Evolutionary conservation across 2,329 filamentous ascomycete genomes (phyloP), one percentile per base, ranked within the genome.

Genomic region (Alternaria alternata): DNA sequence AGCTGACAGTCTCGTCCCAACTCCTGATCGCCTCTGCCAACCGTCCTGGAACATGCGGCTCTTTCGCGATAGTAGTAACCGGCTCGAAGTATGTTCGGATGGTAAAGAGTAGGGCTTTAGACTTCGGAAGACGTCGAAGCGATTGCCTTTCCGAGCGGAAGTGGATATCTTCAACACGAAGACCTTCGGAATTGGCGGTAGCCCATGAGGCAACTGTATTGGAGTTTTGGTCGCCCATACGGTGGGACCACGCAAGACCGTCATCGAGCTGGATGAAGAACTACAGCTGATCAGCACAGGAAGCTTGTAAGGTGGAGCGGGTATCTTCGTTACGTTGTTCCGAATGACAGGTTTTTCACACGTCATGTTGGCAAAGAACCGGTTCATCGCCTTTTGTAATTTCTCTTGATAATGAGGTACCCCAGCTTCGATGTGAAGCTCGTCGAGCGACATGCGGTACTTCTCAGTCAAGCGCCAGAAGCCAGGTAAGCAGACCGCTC

Each of bases 251-350:
- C 4, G 51, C 51, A 9, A 54, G 41, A 24, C 41, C 51, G n/a
- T 54, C 51, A 30, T 54, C 51, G 2, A 54, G 4, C 36, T 54
- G 51, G 16, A 54, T 54, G 20, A 54, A 54, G 32, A 54, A 54
- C 51, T 54, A 26, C 1, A 1, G 3, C 14, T 18, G n/a, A 18
- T 32, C 5, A 49, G 30, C 20, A 26, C 14, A 8, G 20, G 14
- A 9, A 24, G 14, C 7, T 38, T 20, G 5, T 4, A 11, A 38
- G 3, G 16, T 16, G 8, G 4, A 32, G 51, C 12, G 16, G 16
- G 3, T 38, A 20, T n/a, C 6, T 7, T 24, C 2, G 5, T 26
- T 44, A 54, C 51, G 30, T 54, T 54, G 11, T 54, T 54, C 9
- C 51, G 41, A n/a, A 54, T 20, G 20, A 54, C 41, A 20, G 41